These are phyloP conservation scores for Daldinia childiae DNA, from an alignment of 495 filamentous ascomycete species.

Conservation along the genomic window DNA sequence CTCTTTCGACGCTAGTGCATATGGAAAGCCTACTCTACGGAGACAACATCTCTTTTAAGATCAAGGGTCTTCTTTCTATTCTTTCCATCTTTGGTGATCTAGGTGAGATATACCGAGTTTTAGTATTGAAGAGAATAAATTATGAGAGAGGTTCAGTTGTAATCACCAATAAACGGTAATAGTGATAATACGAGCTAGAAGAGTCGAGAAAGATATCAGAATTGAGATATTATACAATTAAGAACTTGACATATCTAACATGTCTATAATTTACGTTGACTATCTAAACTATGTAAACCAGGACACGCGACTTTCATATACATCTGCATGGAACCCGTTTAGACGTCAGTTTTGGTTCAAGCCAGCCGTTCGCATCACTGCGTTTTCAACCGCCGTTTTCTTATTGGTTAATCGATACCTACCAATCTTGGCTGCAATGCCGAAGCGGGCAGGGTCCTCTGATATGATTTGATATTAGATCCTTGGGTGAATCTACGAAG, in stretches of 20 bases:
- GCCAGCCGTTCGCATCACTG: slow-evolving; percentile 28
- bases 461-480: slow-evolving; percentile 33
- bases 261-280: not conserved
- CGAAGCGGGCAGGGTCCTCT: slow-evolving; percentile 28
- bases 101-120: not conserved
- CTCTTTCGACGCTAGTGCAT: not conserved
- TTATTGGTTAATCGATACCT: slow-evolving; percentile 38
- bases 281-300: slow-evolving; percentile 14
- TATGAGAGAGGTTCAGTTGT: not conserved
- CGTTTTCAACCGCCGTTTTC: slow-evolving; percentile 37
- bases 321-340: not conserved
- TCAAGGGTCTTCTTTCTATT: not conserved
- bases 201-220: no score
- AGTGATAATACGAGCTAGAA: no score
- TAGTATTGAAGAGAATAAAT: not conserved
- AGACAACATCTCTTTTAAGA: not conserved
- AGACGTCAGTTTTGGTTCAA: slow-evolving; percentile 29
- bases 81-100: no score
- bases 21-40: not conserved
- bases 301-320: slow-evolving; percentile 1
- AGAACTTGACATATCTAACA: not conserved
- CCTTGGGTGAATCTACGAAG: slow-evolving; percentile 34
- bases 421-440: slow-evolving; percentile 24
- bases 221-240: not conserved
- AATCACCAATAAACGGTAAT: not conserved